A percentile compares a stretch with the other conserved stretches of the same genome.
Conservation (phyloP, 352 stramenopile species). For the Peronospora destructor region DNA sequence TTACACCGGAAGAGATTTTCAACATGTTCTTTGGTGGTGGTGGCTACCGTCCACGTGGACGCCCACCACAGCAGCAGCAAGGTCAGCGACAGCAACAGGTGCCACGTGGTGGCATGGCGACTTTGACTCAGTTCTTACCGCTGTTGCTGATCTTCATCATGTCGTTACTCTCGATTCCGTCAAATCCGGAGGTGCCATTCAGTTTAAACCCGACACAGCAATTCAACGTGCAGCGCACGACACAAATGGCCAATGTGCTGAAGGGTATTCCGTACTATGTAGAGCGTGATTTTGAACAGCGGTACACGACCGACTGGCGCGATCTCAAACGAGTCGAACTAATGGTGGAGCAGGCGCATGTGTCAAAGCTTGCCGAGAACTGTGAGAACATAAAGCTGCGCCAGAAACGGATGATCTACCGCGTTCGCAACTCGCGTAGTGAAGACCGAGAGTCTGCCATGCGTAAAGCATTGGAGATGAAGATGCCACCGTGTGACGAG, state of each 20-base stretch:
- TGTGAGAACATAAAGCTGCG: constrained; percentile 80
- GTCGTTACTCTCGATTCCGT: constrained; percentile 73
- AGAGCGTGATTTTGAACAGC: constrained; percentile 77
- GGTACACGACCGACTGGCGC: constrained; percentile 81
- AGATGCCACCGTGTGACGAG: constrained; percentile 79
- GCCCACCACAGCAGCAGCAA: constrained; percentile 41
- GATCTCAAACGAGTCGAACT: constrained; percentile 79
- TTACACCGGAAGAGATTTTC: constrained; percentile 89
- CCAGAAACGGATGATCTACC: constrained; percentile 85
- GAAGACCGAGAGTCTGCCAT: constrained; percentile 72
- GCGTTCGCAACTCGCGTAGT: constrained; percentile 65
- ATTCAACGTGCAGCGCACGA: constrained; percentile 67
- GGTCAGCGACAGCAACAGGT: constrained; percentile 27
- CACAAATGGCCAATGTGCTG: constrained; percentile 74
- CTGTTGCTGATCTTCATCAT: constrained; percentile 82
- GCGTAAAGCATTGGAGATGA: constrained; percentile 74
- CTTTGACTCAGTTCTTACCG: constrained; percentile 77
- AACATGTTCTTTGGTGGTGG: constrained; percentile 90
- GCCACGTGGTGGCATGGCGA: constrained; percentile 35
- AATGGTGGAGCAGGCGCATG: constrained; percentile 80
- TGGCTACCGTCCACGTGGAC: constrained; percentile 55
- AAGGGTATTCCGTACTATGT: constrained; percentile 88
- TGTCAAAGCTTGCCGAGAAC: constrained; percentile 58
- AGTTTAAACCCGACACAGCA: constrained; percentile 73
- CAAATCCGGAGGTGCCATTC: constrained; percentile 67